phyloP scores from a whole-genome alignment of 768 basidiomycete species.

The Serendipita sp. region DNA sequence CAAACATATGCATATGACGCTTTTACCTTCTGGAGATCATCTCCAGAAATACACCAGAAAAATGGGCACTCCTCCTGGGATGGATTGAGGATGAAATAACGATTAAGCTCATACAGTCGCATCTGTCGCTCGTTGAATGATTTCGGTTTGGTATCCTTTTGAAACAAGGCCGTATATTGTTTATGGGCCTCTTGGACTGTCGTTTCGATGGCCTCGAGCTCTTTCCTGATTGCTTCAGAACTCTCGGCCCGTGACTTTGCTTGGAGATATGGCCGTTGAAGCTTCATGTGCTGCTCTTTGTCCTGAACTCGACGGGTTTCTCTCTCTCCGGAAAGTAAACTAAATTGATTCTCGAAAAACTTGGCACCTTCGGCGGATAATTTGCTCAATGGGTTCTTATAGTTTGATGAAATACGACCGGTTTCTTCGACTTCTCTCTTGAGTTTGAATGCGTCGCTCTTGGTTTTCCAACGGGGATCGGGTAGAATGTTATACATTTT shows the following conservation, averaged over 20 bases:
- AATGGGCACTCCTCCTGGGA: not conserved
- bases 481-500: not conserved
- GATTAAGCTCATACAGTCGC: not conserved
- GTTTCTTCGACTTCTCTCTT: not conserved
- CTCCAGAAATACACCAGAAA: not conserved
- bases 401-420: not conserved
- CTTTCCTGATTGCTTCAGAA: not conserved
- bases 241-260: not conserved
- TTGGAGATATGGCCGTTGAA: not conserved
- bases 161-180: not conserved
- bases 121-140: not conserved
- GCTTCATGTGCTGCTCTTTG: not conserved
- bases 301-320: not conserved
- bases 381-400: not conserved
- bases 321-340: not conserved
- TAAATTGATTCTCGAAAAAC: not conserved
- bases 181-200: not conserved
- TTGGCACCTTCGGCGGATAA: not conserved
- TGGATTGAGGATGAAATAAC: not conserved
- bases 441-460: not conserved
- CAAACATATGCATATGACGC: not conserved
- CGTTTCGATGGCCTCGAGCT: not conserved
- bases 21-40: not conserved
- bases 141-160: not conserved
- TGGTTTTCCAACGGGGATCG: not conserved